Base-by-base conservation (phyloP, 148 eudicot species). In the Rhododendron mucronatum region DNA sequence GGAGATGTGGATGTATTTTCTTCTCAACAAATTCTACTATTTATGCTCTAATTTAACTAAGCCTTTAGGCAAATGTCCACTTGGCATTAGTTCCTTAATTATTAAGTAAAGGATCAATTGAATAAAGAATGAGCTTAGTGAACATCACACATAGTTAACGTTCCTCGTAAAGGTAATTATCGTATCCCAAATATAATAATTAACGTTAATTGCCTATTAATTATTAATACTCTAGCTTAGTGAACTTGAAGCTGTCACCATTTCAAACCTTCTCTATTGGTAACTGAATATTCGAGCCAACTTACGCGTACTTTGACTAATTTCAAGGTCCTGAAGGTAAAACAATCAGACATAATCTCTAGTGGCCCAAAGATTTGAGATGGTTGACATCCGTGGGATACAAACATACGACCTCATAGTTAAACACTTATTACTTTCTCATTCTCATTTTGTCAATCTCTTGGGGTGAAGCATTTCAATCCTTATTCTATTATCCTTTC, bases 121-220 rank as follows among this genome's bases (percentile, higher is more conserved):
- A 67, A 26, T 26, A 67, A 10, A 21, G 5, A 21, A 21, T 21
- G 71, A n/a, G 71, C 30, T 65, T 69, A 9, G 75, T 11, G 13
- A 71, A 28, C 76, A 69, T 28, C 18, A 5, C 39, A 3, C 35
- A 0, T 28, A 11, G 4, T 71, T 63, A 87, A 86, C 91, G 92
- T 89, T 28, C 87, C 71, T 63, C 3, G 73, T 65, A 65, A 65
- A 23, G 28, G 13, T 65, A n/a, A 65, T 23, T 69, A 13, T 30
- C 7, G 16, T 39, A 39, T 71, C 3, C 14, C 7, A 71, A 26
- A 65, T 9, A n/a, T 3, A 13, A 28, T 12, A 1, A 30, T 30
- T 69, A 12, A 0, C 28, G 8, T 71, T 30, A 71, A n/a, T 26
- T 67, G 35, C 14, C 33, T 7, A 26, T 10, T 67, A 67, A 8